Conservation (phyloP, 352 stramenopile species). For the Globisporangium cederbergense region DNA sequence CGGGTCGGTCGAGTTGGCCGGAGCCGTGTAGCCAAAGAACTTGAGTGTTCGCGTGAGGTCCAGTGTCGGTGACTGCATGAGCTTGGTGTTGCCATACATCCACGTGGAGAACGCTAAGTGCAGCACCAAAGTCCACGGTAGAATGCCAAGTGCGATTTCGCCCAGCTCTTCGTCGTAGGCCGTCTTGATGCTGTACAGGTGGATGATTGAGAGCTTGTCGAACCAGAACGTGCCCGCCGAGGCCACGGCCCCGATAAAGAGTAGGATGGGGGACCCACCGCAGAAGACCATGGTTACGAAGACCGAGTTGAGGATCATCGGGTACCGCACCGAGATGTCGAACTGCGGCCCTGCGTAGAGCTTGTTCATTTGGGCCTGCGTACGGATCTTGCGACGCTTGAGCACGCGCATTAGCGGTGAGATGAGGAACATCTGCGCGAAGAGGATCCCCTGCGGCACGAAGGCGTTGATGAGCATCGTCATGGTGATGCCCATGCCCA, state of each 20-base stretch:
- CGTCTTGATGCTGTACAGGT: conserved; percentile 75
- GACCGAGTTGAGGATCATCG: conserved; percentile 80
- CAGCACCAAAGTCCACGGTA: conserved; percentile 69
- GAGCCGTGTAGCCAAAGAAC: conserved; percentile 27
- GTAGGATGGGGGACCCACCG: conserved; percentile 69
- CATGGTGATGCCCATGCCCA: conserved; percentile 85
- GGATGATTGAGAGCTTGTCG: conserved; percentile 77
- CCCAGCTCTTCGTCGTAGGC: conserved; percentile 79
- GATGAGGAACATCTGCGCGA: conserved; percentile 59
- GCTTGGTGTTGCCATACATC: conserved; percentile 78
- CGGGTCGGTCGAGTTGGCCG: conserved; percentile 25
- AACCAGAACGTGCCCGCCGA: conserved; percentile 69
- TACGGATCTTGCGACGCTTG: conserved; percentile 41
- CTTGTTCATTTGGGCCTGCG: conserved; percentile 74
- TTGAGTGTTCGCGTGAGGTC: conserved; percentile 41
- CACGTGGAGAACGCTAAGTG: conserved; percentile 76
- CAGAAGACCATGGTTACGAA: conserved; percentile 85
- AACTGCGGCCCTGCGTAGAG: conserved; percentile 72
- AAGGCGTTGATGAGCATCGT: conserved; percentile 86
- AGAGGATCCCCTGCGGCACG: conserved; percentile 55
- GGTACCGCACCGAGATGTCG: conserved; percentile 77
- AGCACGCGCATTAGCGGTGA: conserved; percentile 43
- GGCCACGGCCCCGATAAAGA: conserved; percentile 71
- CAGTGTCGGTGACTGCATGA: conserved; percentile 56
- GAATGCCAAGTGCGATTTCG: conserved; percentile 42